Evolutionary conservation across 75 land plant genomes (phyloP), one percentile per base, ranked within the genome.

Genomic region (Sequoia sempervirens): DNA sequence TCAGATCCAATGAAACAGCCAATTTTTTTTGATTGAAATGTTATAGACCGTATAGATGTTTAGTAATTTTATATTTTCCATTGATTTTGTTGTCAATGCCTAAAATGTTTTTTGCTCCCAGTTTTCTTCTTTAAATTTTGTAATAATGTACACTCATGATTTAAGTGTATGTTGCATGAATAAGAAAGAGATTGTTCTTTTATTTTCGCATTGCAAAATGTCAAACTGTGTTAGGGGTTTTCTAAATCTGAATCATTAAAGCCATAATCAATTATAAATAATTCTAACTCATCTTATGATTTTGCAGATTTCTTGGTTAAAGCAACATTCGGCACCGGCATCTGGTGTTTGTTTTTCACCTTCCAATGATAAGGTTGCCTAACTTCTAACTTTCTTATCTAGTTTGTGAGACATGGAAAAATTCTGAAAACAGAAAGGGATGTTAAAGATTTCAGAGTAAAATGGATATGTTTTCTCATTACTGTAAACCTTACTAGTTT

Each of bases 321-420:
- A 94, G 86, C 99, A 96, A 82, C 99, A 97, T 88, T 93, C 98
- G 74, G 99, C 99, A 32, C 99, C 99, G 76, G 91, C 93, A 53
- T 91, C 95, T 83, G 99, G 96, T 80, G 85, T 94, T 83, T 83
- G 95, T 82, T 96, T 97, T 80, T 96, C 99, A 13, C 98, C 96
- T 28, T 89, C 92, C 47, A 93, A 88, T 90, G 99, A 97, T 81
- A 97, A 97, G 99, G 99, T 95, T 41, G 56, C 41, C 80, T 75
- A 64, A 46, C 40, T 70, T 40, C 1, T n/a, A 68, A 28, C 45
- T 36, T 41, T 85, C 23, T 18, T 56, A 34, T 81, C 10, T 23
- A 50, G 7, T 9, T 34, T 18, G 18, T 81, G 56, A 30, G 37
- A 53, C 13, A 18, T 58, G 56, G 20, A 47, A 58, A 70, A 34